Percentiles rank a stretch among this genome's conserved stretches.
phyloP scores from a whole-genome alignment of 768 basidiomycete genomes.

The Termitomyces sp. region DNA sequence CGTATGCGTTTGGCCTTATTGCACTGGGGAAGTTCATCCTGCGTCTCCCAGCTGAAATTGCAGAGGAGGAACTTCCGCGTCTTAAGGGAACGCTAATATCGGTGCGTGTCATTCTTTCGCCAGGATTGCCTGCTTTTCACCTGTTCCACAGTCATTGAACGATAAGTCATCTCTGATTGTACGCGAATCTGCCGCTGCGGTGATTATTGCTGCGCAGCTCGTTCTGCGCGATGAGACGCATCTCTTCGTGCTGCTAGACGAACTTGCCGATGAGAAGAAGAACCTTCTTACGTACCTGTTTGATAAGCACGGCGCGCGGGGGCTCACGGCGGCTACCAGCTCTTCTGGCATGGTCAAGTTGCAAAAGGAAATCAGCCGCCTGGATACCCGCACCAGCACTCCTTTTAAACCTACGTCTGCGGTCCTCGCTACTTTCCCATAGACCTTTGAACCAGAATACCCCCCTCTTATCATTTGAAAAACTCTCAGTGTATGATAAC shows the following conservation, averaged over 20 bases:
- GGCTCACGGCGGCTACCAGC: constrained; percentile 27
- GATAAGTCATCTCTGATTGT: constrained; percentile 70
- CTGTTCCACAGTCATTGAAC: constrained; percentile 51
- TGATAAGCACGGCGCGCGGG: constrained; percentile 79
- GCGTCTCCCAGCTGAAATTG: constrained; percentile 73
- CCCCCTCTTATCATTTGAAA: neutral
- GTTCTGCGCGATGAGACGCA: constrained; percentile 81
- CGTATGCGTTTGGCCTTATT: constrained; percentile 79
- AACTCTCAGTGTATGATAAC: constrained; percentile 1
- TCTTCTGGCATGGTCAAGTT: constrained; percentile 60
- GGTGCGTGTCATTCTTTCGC: constrained; percentile 33
- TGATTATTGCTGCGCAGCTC: constrained; percentile 80
- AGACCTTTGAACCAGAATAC: neutral
- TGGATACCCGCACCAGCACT: constrained; percentile 76
- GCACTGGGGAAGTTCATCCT: constrained; percentile 80
- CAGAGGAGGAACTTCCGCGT: constrained; percentile 83
- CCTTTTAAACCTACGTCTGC: constrained; percentile 36
- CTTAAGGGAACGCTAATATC: constrained; percentile 64
- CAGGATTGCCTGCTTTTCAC: too few species aligned
- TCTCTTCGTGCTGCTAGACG: constrained; percentile 74
- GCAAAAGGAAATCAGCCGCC: constrained; percentile 73
- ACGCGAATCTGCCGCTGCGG: constrained; percentile 76
- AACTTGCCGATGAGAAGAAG: constrained; percentile 86
- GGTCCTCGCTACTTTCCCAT: neutral
- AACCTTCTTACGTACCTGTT: constrained; percentile 86